Conservation (phyloP, 2,329 filamentous ascomycete species). For the Xenoacremonium recifei region DNA sequence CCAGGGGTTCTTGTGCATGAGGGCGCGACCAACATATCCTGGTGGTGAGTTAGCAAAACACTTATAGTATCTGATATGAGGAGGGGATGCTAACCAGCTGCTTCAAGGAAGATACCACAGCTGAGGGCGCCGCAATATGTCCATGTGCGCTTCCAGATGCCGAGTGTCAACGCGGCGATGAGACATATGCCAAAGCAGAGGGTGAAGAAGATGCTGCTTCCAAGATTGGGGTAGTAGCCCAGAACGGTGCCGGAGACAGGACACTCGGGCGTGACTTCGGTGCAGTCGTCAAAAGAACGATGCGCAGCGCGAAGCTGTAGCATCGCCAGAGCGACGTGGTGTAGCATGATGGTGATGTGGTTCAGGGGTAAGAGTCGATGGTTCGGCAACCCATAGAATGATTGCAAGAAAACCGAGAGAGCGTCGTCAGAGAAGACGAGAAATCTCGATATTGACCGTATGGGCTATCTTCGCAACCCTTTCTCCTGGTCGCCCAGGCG, state of each 20-base stretch:
- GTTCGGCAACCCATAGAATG: no score
- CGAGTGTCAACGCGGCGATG: slow-evolving; percentile 40
- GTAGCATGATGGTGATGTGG: no score
- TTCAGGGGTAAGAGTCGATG: no score
- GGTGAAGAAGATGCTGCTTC: slow-evolving; percentile 54
- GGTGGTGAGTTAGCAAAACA: slow-evolving; percentile 6
- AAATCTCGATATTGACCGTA: no score
- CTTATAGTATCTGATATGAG: not conserved
- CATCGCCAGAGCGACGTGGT: slow-evolving; percentile 4
- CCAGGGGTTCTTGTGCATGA: slow-evolving; percentile 55
- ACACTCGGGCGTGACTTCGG: slow-evolving; percentile 40
- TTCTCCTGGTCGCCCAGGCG: no score
- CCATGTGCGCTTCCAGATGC: slow-evolving; percentile 53
- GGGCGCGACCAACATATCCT: slow-evolving; percentile 54
- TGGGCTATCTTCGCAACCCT: no score
- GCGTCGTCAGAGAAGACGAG: no score
- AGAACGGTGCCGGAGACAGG: slow-evolving; percentile 53
- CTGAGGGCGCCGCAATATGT: slow-evolving; percentile 50
- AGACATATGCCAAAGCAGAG: slow-evolving; percentile 46
- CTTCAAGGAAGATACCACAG: slow-evolving; percentile 50
- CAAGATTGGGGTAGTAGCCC: slow-evolving; percentile 56
- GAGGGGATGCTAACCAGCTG: slow-evolving; percentile 39
- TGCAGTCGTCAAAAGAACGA: slow-evolving; percentile 26
- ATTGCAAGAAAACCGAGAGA: no score
- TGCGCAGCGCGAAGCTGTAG: slow-evolving; percentile 14